These are phyloP conservation scores for Capsicum pubescens DNA, from an alignment of 257 asterid genomes.

Conservation along the genomic window DNA sequence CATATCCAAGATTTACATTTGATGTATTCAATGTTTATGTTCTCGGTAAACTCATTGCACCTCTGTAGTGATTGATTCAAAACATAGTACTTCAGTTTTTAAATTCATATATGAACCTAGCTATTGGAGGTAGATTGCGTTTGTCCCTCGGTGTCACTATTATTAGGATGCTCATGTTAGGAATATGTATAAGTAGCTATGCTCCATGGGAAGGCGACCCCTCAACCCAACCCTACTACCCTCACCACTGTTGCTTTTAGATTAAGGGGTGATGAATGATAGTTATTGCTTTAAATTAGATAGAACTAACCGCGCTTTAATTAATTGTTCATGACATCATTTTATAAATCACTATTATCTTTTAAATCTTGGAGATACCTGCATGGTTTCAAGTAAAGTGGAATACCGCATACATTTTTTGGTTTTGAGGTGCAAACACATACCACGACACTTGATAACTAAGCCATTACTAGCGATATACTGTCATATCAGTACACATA, in stretches of 20 bases:
- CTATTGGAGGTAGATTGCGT: not conserved
- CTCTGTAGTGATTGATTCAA: too few relatives aligned
- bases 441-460: not conserved
- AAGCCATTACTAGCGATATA: not conserved
- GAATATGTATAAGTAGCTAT: not conserved
- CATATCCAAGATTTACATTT: not conserved
- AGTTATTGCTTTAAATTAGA: not conserved
- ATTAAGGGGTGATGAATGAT: not conserved
- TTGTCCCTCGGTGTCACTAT: not conserved
- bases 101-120: not conserved
- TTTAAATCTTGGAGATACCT: not conserved
- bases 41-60: not conserved
- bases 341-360: not conserved
- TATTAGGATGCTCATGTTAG: slow-evolving; percentile 10
- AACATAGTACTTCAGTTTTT: not conserved
- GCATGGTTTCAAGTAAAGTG: slow-evolving; percentile 19
- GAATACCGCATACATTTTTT: not conserved
- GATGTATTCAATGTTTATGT: not conserved
- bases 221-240: not conserved
- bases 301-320: not conserved
- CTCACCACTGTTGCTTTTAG: not conserved
- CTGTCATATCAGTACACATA: not conserved
- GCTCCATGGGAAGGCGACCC: not conserved
- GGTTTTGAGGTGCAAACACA: not conserved
- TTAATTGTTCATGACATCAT: not conserved